These are phyloP conservation scores for Macrolepiota albuminosa DNA, from an alignment of 768 basidiomycete genomes.

Conservation along the genomic window DNA sequence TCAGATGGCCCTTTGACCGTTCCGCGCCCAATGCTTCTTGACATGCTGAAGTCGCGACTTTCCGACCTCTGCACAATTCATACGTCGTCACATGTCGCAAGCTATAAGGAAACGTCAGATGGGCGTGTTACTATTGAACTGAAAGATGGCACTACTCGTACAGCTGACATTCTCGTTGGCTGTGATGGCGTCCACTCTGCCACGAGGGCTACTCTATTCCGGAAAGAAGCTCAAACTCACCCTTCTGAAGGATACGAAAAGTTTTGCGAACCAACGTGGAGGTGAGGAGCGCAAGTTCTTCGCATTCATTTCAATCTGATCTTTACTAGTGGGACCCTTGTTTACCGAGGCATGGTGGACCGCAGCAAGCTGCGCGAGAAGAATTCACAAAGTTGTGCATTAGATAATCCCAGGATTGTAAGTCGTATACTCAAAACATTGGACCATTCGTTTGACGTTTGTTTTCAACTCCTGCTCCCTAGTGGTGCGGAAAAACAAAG, in stretches of 20 bases:
- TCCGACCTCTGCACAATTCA: constrained; percentile 21
- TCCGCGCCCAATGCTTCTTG: constrained; percentile 19
- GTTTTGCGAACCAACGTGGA: constrained; percentile 4
- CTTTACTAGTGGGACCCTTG: constrained; percentile 2
- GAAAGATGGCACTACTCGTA: constrained; percentile 20
- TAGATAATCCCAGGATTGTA: constrained; percentile 8
- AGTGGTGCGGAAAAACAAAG: constrained; percentile 11
- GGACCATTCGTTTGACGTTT: neutral
- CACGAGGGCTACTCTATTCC: constrained; percentile 17
- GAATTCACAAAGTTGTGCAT: neutral
- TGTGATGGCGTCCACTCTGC: constrained; percentile 35
- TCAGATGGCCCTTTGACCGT: constrained; percentile 20
- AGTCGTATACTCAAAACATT: neutral
- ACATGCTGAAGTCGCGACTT: constrained; percentile 19
- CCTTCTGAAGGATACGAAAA: constrained; percentile 3
- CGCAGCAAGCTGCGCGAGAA: constrained; percentile 4
- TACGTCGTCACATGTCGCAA: constrained; percentile 16
- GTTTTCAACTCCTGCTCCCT: neutral
- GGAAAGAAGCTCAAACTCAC: neutral
- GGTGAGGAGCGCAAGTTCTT: neutral
- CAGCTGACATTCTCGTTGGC: constrained; percentile 34
- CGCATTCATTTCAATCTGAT: neutral
- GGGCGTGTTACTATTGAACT: constrained; percentile 17
- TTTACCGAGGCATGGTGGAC: neutral
- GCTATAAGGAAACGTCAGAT: constrained; percentile 6